These are phyloP conservation scores for Blakeslea trispora DNA, from an alignment of 371 early-diverging fungal genomes.

Conservation along the genomic window DNA sequence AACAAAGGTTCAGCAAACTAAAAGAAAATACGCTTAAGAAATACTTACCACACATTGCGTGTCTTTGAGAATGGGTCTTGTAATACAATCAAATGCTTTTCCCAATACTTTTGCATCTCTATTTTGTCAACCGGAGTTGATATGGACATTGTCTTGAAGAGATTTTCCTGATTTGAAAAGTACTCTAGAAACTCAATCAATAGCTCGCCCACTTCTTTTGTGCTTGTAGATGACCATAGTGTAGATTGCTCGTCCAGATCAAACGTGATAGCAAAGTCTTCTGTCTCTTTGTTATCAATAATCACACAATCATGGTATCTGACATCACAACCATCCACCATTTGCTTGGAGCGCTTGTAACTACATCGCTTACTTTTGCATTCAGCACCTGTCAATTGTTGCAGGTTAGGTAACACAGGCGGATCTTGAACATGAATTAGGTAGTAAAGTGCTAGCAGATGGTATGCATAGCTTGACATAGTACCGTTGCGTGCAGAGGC, in stretches of 20 bases:
- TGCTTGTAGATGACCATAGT: conserved; percentile 42
- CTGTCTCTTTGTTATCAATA: not conserved
- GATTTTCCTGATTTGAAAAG: conserved; percentile 52
- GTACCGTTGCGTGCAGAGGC: conserved; percentile 36
- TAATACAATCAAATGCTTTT: not conserved
- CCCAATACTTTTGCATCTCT: not conserved
- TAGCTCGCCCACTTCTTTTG: conserved; percentile 51
- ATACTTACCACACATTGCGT: conserved; percentile 10
- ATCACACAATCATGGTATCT: conserved; percentile 10
- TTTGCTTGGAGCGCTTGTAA: not conserved
- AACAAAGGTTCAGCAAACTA: not conserved
- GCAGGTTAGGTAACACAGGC: conserved; percentile 17
- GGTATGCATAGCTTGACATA: conserved; percentile 21
- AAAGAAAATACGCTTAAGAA: too few species aligned
- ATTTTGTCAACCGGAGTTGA: conserved; percentile 48
- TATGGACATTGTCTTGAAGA: conserved; percentile 52
- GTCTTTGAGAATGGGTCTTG: conserved; percentile 14
- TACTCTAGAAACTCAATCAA: conserved; percentile 61
- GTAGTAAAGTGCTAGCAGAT: conserved; percentile 19
- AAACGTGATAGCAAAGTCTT: not conserved
- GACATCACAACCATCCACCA: not conserved
- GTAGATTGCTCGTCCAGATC: not conserved
- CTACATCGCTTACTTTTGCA: not conserved
- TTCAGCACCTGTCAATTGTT: not conserved
- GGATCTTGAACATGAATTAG: conserved; percentile 10